Conservation (phyloP, 2,329 filamentous ascomycete species). For the Colletotrichum sp. region DNA sequence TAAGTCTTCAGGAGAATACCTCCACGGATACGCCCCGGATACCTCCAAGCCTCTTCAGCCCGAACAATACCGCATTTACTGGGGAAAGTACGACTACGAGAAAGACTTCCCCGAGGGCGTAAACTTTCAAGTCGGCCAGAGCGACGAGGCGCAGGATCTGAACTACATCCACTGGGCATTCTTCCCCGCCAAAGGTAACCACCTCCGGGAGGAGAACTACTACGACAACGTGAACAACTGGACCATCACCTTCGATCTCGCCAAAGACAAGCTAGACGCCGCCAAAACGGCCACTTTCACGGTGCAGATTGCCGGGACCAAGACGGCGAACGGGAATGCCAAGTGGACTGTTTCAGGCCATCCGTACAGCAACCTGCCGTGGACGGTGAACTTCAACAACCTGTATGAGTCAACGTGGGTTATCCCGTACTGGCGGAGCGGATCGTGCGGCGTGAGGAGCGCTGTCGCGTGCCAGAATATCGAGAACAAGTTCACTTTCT, state of each 20-base stretch:
- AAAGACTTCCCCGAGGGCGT: conserved; percentile 65
- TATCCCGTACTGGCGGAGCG: conserved; percentile 51
- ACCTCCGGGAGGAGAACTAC: conserved; percentile 45
- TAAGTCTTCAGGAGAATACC: conserved; percentile 64
- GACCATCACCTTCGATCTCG: conserved; percentile 60
- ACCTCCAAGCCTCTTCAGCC: conserved; percentile 53
- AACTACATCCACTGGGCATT: conserved; percentile 73
- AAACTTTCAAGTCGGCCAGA: conserved; percentile 60
- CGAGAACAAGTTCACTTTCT: conserved; percentile 64
- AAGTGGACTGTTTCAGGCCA: conserved; percentile 58
- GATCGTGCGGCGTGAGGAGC: conserved; percentile 65
- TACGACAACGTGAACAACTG: conserved; percentile 61
- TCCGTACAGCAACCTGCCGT: conserved; percentile 54
- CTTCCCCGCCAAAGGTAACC: conserved; percentile 61
- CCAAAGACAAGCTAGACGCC: conserved; percentile 41
- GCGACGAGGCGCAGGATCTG: conserved; percentile 52
- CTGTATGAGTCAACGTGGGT: conserved; percentile 55
- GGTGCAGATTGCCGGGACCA: conserved; percentile 66
- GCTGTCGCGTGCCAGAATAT: conserved; percentile 67
- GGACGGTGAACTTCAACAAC: conserved; percentile 46
- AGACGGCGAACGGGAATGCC: conserved; percentile 65
- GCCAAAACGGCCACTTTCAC: conserved; percentile 65
- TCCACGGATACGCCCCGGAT: conserved; percentile 59
- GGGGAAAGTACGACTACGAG: conserved; percentile 63
- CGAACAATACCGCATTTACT: conserved; percentile 67